A percentile compares a stretch with the other conserved stretches of the same genome.
Evolutionary conservation across 2,329 filamentous ascomycete species (phyloP).

Genomic region (Botrytis sinoallii): DNA sequence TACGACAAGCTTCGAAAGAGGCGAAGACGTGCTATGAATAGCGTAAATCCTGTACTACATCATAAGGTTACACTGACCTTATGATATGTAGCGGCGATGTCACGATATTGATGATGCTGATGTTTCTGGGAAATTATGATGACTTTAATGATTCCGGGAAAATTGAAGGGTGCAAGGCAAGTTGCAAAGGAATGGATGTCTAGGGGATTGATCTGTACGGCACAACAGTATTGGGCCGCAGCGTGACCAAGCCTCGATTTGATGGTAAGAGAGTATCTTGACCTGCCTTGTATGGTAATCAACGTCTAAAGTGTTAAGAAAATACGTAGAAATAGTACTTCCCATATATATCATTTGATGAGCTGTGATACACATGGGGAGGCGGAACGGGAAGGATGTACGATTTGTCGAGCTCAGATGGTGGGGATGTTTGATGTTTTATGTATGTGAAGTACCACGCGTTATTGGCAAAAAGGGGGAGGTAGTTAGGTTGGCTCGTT

Average conservation of each 20-base stretch:
- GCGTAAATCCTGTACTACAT: not conserved
- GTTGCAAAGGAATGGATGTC: not conserved
- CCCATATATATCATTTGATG: not conserved
- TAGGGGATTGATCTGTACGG: not conserved
- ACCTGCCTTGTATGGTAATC: not conserved
- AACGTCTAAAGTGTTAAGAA: not conserved
- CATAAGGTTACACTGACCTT: not conserved
- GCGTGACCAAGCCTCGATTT: not conserved
- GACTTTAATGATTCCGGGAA: not conserved
- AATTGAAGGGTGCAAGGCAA: not conserved
- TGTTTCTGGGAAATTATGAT: not conserved
- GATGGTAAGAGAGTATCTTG: not conserved
- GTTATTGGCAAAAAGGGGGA: not conserved
- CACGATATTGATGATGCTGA: not conserved
- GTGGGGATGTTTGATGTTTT: not conserved
- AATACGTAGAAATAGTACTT: not conserved
- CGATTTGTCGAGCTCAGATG: not conserved
- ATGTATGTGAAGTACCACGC: not conserved
- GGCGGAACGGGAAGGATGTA: not conserved
- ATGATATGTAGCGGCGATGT: not conserved
- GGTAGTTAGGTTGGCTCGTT: not conserved
- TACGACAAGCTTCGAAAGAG: not conserved
- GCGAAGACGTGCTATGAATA: slow-evolving; percentile 10
- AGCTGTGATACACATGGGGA: not conserved
- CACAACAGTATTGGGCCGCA: not conserved